These are phyloP conservation scores for Penstemon newberryi DNA, from an alignment of 257 asterid species.

Conservation along the genomic window DNA sequence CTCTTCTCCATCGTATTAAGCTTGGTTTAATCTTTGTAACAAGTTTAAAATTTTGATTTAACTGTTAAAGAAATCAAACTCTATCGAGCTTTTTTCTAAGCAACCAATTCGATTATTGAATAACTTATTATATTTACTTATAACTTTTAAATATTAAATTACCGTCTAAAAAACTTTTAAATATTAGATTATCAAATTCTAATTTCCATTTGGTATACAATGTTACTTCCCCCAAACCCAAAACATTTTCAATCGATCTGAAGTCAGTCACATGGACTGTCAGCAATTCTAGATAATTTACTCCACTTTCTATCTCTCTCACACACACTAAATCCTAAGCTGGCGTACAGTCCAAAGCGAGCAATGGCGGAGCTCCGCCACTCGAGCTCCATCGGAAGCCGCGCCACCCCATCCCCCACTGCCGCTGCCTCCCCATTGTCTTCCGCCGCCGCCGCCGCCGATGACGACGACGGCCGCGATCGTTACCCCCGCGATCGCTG, in stretches of 20 bases:
- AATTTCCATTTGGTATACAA: too few relatives aligned
- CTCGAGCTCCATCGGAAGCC: slow-evolving; percentile 80
- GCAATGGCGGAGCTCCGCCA: slow-evolving; percentile 99
- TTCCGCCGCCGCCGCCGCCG: slow-evolving; percentile 38
- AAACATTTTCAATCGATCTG: slow-evolving; percentile 4
- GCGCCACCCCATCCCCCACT: slow-evolving; percentile 54
- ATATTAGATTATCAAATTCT: too few relatives aligned
- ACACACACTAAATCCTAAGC: slow-evolving; percentile 37
- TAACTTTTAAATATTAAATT: too few relatives aligned
- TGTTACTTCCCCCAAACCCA: too few relatives aligned
- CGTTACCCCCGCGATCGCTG: slow-evolving; percentile 83
- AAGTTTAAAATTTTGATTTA: too few relatives aligned
- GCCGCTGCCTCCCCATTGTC: slow-evolving; percentile 69
- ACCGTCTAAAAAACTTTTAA: too few relatives aligned
- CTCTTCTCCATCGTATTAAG: too few relatives aligned
- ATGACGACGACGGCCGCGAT: slow-evolving; percentile 62
- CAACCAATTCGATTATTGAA: too few relatives aligned
- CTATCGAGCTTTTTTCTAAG: too few relatives aligned
- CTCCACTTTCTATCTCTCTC: slow-evolving; percentile 17
- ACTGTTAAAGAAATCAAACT: too few relatives aligned
- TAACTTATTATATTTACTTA: too few relatives aligned
- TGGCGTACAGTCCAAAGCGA: slow-evolving; percentile 98
- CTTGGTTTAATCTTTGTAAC: too few relatives aligned
- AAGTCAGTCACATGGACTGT: slow-evolving; percentile 41
- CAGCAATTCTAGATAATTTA: slow-evolving; percentile 40